These are phyloP conservation scores for Saprolegnia diclina DNA, from an alignment of 352 stramenopile species.

Conservation along the genomic window DNA sequence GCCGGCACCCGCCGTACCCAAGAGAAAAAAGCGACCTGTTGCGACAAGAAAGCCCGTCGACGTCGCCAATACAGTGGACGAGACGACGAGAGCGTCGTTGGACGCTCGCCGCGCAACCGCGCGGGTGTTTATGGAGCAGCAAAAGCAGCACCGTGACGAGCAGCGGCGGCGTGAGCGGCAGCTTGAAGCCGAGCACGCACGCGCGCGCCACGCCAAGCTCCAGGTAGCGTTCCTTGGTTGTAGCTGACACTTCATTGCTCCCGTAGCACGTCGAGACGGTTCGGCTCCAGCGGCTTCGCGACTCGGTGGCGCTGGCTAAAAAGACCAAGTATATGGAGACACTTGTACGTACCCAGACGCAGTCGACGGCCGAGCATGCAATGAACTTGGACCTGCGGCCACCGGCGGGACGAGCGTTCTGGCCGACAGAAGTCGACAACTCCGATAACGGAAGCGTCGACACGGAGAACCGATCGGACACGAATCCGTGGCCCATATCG, in stretches of 20 bases:
- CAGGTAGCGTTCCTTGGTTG: not conserved
- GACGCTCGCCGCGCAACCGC: not conserved
- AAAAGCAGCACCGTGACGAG: conserved; percentile 11
- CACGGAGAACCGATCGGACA: not conserved
- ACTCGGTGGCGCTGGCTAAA: conserved; percentile 14
- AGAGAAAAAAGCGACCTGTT: not conserved
- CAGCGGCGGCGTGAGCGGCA: not conserved
- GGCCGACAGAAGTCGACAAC: not conserved
- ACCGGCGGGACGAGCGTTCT: not conserved
- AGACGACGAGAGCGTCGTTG: not conserved
- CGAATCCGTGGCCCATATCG: not conserved
- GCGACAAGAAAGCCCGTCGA: not conserved
- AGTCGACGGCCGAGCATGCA: not conserved
- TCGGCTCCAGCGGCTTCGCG: not conserved
- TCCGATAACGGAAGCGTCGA: not conserved
- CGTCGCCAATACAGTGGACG: not conserved
- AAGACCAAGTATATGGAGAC: conserved; percentile 3
- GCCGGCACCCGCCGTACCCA: not conserved
- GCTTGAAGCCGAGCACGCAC: not conserved
- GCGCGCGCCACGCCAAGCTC: not conserved
- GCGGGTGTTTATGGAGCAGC: conserved; percentile 22
- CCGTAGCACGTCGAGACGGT: conserved; percentile 20
- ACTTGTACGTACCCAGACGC: not conserved
- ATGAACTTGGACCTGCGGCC: not conserved
- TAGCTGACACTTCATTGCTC: not conserved